Percentiles rank a stretch among this genome's conserved stretches.
phyloP scores from a whole-genome alignment of 2,329 filamentous ascomycete species.

The Neobulgaria alba region DNA sequence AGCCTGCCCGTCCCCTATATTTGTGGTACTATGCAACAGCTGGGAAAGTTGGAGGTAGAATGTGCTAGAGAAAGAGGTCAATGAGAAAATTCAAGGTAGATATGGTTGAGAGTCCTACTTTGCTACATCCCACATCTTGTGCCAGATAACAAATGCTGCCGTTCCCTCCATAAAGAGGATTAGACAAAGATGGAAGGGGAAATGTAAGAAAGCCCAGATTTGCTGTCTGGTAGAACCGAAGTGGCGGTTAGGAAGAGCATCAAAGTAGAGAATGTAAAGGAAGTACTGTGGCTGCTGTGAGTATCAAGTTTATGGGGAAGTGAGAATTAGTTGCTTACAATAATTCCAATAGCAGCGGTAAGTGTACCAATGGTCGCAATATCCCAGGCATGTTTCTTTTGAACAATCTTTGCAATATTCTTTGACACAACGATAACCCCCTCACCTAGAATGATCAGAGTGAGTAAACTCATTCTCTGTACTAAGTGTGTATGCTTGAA shows the following conservation, averaged over 20 bases:
- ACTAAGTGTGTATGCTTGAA: slow-evolving; percentile 50
- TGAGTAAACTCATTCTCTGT: slow-evolving; percentile 49
- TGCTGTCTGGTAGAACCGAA: slow-evolving; percentile 17
- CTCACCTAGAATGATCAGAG: slow-evolving; percentile 40
- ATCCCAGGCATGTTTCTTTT: not conserved
- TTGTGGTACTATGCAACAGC: no score
- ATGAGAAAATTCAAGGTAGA: no score
- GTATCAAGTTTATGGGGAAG: no score
- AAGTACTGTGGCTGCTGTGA: no score
- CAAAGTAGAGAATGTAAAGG: slow-evolving; percentile 23
- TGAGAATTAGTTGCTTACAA: no score
- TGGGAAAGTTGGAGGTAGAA: no score
- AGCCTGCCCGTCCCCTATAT: not conserved
- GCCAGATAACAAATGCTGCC: slow-evolving; percentile 20
- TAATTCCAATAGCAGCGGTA: slow-evolving; percentile 9
- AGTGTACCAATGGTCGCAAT: slow-evolving; percentile 10
- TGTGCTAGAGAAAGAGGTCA: no score
- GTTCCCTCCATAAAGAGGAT: slow-evolving; percentile 46
- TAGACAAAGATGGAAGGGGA: slow-evolving; percentile 47
- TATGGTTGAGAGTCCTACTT: no score
- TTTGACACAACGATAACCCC: slow-evolving; percentile 22
- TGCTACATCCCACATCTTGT: slow-evolving; percentile 15
- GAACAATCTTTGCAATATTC: slow-evolving; percentile 10
- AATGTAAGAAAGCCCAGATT: slow-evolving; percentile 40
- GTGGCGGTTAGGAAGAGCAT: slow-evolving; percentile 13